Base-by-base conservation (phyloP, 2,329 filamentous ascomycete genomes). In the Fusarium buxicola region DNA sequence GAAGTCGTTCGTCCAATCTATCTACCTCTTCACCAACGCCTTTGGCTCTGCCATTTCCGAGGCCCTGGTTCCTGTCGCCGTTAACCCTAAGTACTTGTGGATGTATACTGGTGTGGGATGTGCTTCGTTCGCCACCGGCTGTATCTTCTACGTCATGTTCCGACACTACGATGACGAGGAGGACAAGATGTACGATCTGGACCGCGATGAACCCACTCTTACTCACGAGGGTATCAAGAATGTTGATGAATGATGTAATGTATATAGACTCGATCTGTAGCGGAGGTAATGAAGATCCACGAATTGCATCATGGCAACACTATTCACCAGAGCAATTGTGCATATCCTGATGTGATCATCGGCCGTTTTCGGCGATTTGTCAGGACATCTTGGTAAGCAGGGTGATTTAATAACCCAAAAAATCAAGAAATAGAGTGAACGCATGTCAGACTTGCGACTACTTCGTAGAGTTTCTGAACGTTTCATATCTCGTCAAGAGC, bases 41-140 rank as follows among this genome's bases (percentile, higher is more conserved):
- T 80, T 86, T 39, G 85, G 84, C 4, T 81, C 85, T 2, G 84
- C 84, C 28, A 75, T 92, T 18, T 86, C 84, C 3, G 84, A 88
- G 65, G 83, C 87, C 3, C 76, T 91, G 11, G 82, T 86, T 2
- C 86, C 88, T 9, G 74, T 76, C 4, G 84, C 86, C 7, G 82
- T 82, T 54, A 86, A 92, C 71, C 89, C 89, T 18, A 81, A 86
- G 64, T 82, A 90, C 66, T 70, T 88, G 55, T 90, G 87, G 86
- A 84, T 91, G 81, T 90, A 89, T 68, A 78, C 80, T 21, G 84
- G 84, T 16, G 74, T 89, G n/a, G 82, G 81, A 6, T 68, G 76
- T 49, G 79, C 80, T 13, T 81, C 83, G 1, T 80, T 81, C 49
- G 25, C 78, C 2, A 77, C 80, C 4, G 84, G 84, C 18, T 75